Evolutionary conservation across 768 basidiomycete species (phyloP), one percentile per base, ranked within the genome.

Genomic region (Panus rudis): DNA sequence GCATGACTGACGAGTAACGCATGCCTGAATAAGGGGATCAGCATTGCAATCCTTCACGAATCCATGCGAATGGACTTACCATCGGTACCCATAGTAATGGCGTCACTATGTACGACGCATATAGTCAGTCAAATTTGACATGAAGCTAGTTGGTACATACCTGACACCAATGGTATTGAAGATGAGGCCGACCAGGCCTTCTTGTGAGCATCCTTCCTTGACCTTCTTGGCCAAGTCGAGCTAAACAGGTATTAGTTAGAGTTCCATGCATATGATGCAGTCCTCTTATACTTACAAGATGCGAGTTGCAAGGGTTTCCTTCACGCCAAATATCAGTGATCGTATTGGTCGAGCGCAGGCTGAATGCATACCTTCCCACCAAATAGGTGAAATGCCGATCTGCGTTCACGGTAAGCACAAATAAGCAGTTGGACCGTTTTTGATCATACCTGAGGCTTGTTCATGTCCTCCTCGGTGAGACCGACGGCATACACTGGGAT

Each of bases 151-250:
- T 6, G 5, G n/a, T 24, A 63, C 49, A 24, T 54, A 82, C 86
- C 84, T 86, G 51, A 91, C 77, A 44, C 90, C 90, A 41, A 92
- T 78, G 7, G 89, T 90, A 54, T 85, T 90, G 62, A 90, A 91
- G 25, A 79, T 82, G 30, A 92, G 65, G 2, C 89, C 90, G 33
- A 92, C 78, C 27, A 92, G 68, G 31, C 79, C 85, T 52, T 91
- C 87, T 46, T 83, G 76, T 52, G 75, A 73, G 62, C 89, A 92
- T 11, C 88, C 90, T 44, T 83, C 75, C 60, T 92, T 92, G 52
- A 91, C 78, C 49, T 79, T 78, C 52, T 78, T 75, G 13, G 82
- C 85, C 19, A 92, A 73, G 41, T 87, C 84, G 47, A 89, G 79
- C 85, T 89, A 47, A 2, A 19, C 4, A 20, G 16, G 7, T 23